Base-by-base conservation (phyloP, 768 basidiomycete species). In the Suillus hirtellus region DNA sequence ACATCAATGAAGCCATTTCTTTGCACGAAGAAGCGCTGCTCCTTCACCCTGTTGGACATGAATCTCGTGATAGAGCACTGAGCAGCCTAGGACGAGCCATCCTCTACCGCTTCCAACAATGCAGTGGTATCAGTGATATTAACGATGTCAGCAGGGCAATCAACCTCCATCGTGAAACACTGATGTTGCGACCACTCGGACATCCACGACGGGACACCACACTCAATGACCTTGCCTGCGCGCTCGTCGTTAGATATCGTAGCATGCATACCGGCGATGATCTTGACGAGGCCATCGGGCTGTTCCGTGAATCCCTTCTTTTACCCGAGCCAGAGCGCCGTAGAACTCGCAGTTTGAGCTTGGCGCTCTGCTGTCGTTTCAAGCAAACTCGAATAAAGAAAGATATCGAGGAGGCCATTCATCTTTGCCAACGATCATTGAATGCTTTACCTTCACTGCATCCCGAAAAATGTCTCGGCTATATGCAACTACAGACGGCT, bases 371-470 rank as follows among this genome's bases (percentile, higher is more conserved):
- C 19, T 38, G 50, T 5, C 67, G 68, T 31, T 72, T 70, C 60
- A 15, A 52, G 27, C 5, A 53, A 7, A 42, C 12, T 14, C 3
- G 38, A 0, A 59, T 66, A 31, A 9, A 2, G 2, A 43, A 64
- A 21, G 73, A 74, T 50, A n/a, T 75, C 6, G 62, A 73, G 0
- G 73, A 69, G 35, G 68, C 75, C 37, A 69, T 50, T 37, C 2
- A 6, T 12, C 24, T 64, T 9, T 66, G 59, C 50, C 17, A 3
- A 27, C 49, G 66, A 35, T 56, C 66, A 38, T 40, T 65, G 2
- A 8, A 56, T 17, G 42, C 21, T 15, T 49, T 24, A n/a, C 47
- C 24, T 49, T 27, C 24, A 49, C 21, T 14, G 6, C 47, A 49
- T n/a, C 21, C 47, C 7, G 21, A 15, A 21, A 49, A 24, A 11